Percentiles rank a stretch among this genome's conserved stretches.
phyloP scores from a whole-genome alignment of 176 grass and related monocot species.

The Lolium perenne region DNA sequence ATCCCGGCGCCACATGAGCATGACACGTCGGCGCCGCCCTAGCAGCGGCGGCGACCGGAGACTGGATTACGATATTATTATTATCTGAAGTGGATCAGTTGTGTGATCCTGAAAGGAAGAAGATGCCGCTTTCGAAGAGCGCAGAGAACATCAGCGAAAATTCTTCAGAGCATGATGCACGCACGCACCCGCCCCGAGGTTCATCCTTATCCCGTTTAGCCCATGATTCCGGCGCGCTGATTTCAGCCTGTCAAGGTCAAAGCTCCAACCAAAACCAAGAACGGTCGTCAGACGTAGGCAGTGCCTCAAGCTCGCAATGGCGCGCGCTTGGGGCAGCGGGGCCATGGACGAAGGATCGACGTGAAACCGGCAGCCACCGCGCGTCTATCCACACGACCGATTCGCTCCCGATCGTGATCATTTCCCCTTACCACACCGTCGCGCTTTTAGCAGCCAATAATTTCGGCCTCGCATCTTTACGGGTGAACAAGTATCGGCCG shows the following conservation, averaged over 20 bases:
- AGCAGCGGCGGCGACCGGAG: neutral
- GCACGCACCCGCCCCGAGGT: slow-evolving; percentile 21
- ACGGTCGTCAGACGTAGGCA: neutral
- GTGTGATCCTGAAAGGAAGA: neutral
- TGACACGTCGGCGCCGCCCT: neutral
- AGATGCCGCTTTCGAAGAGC: slow-evolving; percentile 20
- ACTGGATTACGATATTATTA: neutral
- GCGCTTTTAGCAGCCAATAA: slow-evolving; percentile 11
- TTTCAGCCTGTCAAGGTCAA: slow-evolving; percentile 13
- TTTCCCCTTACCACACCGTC: neutral
- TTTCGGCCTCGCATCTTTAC: neutral
- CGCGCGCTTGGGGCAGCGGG: neutral
- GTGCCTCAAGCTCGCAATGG: neutral
- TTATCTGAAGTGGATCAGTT: slow-evolving; percentile 37
- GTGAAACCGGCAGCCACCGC: slow-evolving; percentile 41
- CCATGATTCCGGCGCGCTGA: slow-evolving; percentile 37
- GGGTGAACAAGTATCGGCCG: neutral
- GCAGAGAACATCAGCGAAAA: neutral
- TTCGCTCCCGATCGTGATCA: slow-evolving; percentile 32
- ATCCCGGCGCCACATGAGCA: neutral
- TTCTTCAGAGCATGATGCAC: slow-evolving; percentile 25
- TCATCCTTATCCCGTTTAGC: slow-evolving; percentile 46
- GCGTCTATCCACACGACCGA: slow-evolving; percentile 32
- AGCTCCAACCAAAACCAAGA: neutral
- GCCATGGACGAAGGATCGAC: slow-evolving; percentile 28